Base-by-base conservation (phyloP, 257 asterid species). In the Forsythia viridissima region DNA sequence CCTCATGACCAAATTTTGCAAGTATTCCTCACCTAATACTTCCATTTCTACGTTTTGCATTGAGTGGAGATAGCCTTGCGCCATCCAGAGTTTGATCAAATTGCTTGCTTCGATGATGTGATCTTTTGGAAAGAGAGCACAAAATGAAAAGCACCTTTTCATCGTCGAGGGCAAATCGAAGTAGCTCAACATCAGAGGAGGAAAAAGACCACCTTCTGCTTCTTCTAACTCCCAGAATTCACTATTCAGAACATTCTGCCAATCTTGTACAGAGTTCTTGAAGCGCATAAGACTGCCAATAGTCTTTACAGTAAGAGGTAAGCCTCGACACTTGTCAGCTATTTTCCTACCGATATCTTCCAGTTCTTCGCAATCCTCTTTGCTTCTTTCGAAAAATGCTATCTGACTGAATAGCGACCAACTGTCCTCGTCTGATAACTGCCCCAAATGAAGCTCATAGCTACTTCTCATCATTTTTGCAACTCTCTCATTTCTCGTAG, bases 11-110 rank as follows among this genome's bases (percentile, higher is more conserved):
- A 89, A 73, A 69, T 37, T 80, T 51, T 83, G 81, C 77, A 89
- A 59, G 81, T 80, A 83, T 13, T 76, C 84, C 30, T 82, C 82
- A 36, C 92, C 90, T 5, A 57, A 16, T 15, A 43, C 68, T 81
- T 88, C 90, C 80, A 82, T 82, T 71, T 84, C 90, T 37, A 41
- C 78, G 7, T 67, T 71, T 74, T 71, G 85, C 21, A 71, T 44
- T 12, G 86, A 71, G 70, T 39, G 36, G 3, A 88, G 82, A 61
- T 83, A 88, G 66, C 92, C 92, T 38, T 83, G 92, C 13, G 92
- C 92, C 92, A 88, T 86, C 92, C 92, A 30, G 5, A 86, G 90
- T 7, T 86, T 82, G 81, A 88, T 73, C 55, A 88, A 76, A 72
- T 83, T 73, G 36, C 55, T 73, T 9, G 87, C 90, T 44, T 88